A percentile compares a stretch with the other conserved stretches of the same genome.
phyloP scores from a whole-genome alignment of 1,284 basidiomycete species.

The Ceratobasidium theobromae region DNA sequence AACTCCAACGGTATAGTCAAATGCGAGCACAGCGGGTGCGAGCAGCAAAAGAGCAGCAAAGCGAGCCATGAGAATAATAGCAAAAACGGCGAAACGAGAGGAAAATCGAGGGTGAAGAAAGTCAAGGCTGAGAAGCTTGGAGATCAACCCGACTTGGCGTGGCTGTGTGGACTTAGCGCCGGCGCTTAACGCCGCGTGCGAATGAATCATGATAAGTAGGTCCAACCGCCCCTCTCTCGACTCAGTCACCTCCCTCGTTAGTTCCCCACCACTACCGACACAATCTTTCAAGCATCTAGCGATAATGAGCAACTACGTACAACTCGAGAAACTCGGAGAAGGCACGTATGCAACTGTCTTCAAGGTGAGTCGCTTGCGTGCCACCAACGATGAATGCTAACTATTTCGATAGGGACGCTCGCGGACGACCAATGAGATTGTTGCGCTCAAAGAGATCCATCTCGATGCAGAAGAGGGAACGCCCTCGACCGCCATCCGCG shows the following conservation, averaged over 20 bases:
- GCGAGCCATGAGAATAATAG: constrained; percentile 8
- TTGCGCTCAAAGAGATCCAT: constrained; percentile 91
- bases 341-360: constrained; percentile 89
- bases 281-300: neutral
- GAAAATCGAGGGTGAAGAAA: neutral
- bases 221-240: constrained; percentile 20
- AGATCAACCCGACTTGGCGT: constrained; percentile 13
- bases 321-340: constrained; percentile 89
- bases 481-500: constrained; percentile 91
- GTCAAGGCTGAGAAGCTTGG: constrained; percentile 21
- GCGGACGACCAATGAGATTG: constrained; percentile 85
- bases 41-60: constrained; percentile 23
- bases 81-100: neutral
- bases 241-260: constrained; percentile 13
- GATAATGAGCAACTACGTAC: constrained; percentile 45
- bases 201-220: neutral
- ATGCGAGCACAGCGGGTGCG: constrained; percentile 10
- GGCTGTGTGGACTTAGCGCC: neutral
- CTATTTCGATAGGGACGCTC: constrained; percentile 65
- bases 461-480: constrained; percentile 95
- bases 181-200: constrained; percentile 21
- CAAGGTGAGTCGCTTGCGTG: constrained; percentile 59
- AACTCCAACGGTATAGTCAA: constrained; percentile 27
- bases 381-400: neutral
- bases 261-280: constrained; percentile 27